Base-by-base conservation (phyloP, 2,329 filamentous ascomycete species). In the Ophiostoma sp. region DNA sequence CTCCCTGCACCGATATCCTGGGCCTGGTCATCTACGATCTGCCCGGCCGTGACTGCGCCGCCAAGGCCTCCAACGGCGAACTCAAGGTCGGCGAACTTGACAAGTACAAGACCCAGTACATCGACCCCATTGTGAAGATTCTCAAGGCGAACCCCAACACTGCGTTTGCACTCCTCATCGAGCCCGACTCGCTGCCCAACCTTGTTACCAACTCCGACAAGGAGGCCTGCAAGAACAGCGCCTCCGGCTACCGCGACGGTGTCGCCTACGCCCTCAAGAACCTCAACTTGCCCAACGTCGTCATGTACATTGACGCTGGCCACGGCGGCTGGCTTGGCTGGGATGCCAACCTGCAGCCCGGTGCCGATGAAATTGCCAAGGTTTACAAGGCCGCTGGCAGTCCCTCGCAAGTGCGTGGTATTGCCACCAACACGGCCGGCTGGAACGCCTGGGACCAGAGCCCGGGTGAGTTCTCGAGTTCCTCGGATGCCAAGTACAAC, bases 241-340 rank as follows among this genome's bases (percentile, higher is more conserved):
- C 83, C 41, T 71, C 78, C 4, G 83, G 82, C 58, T 88, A 88
- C 78, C 80, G 82, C 72, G 81, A 83, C 40, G 80, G 83, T 70
- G 80, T 83, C 45, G 79, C 81, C 47, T 88, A 88, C 73, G 85
- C 85, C 1, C 74, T 87, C 65, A 78, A 79, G 71, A 78, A 79
- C 64, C 79, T 88, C 71, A 85, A 87, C 76, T 78, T 88, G 42
- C 78, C 81, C 70, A 88, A 89, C 74, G 86, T 88, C 40, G 78
- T 84, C 71, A 85, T 86, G 83, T 89, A 88, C 75, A 75, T 89
- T 27, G 86, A 89, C 72, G 86, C 84, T 8, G 86, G 85, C 69
- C 86, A 89, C 75, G 85, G 83, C 40, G 85, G 86, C 70, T 89
- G 86, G 86, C 80, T 88, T 60, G 86, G 86, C 73, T 88, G 85